Evolutionary conservation across 1,284 basidiomycete species (phyloP).

Genomic region (Flammula alnicola): DNA sequence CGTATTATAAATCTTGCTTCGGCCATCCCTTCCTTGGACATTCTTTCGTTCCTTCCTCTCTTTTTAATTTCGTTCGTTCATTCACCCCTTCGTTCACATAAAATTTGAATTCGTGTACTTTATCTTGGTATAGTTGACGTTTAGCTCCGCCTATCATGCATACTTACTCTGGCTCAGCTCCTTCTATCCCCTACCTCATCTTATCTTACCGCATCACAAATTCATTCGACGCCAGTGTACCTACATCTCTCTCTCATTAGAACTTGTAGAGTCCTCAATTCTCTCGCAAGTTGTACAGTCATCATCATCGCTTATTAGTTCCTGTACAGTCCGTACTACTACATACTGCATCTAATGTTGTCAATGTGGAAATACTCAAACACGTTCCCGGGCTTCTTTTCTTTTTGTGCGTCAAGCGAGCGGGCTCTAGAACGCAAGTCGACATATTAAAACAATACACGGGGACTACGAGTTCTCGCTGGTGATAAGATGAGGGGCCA

Average conservation of each 20-base stretch:
- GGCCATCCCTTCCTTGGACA: constrained; percentile 14
- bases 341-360: constrained; percentile 9
- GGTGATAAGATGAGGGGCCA: constrained; percentile 13
- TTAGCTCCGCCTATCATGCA: neutral
- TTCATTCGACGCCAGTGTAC: constrained; percentile 1
- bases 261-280: constrained; percentile 2
- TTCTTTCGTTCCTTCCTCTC: constrained; percentile 15
- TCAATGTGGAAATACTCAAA: constrained; percentile 17
- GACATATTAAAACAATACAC: constrained; percentile 6
- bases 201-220: constrained; percentile 5
- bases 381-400: constrained; percentile 15
- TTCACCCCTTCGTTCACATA: constrained; percentile 11
- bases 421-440: constrained; percentile 1
- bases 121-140: constrained; percentile 7
- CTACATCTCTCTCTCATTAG: constrained; percentile 4
- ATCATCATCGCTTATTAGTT: constrained; percentile 11
- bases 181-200: no score
- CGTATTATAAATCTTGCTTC: constrained; percentile 12
- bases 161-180: no score
- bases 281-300: constrained; percentile 12
- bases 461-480: no score
- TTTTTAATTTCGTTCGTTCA: constrained; percentile 11
- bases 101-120: constrained; percentile 13
- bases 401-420: constrained; percentile 3
- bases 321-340: constrained; percentile 10